A percentile compares a stretch with the other conserved stretches of the same genome.
phyloP scores from a whole-genome alignment of 1,284 basidiomycete species.

The Grifola frondosa region DNA sequence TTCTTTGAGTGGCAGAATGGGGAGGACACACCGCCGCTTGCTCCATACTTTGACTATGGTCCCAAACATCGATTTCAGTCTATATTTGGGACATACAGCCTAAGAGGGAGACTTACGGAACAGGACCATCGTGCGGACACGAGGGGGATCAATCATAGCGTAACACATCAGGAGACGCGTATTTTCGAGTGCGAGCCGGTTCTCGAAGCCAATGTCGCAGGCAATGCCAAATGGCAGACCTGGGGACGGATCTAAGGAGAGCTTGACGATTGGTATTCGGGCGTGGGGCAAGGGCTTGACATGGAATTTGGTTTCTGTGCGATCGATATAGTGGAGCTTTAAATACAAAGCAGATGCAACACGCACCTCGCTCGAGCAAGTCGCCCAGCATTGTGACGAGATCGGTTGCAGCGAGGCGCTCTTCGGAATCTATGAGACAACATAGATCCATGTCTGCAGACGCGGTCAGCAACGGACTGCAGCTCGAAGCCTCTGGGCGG shows the following conservation, averaged over 20 bases:
- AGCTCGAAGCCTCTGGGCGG: slow-evolving; percentile 12
- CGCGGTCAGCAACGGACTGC: slow-evolving; percentile 11
- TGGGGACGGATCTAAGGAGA: slow-evolving; percentile 87
- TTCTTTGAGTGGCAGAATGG: not conserved
- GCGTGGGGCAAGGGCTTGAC: slow-evolving; percentile 97
- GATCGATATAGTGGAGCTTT: slow-evolving; percentile 9
- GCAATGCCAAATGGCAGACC: slow-evolving; percentile 90
- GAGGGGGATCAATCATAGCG: slow-evolving; percentile 93
- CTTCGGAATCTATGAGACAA: slow-evolving; percentile 87
- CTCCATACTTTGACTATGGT: slow-evolving; percentile 95
- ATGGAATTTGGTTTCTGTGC: slow-evolving; percentile 90
- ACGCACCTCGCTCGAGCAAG: slow-evolving; percentile 85
- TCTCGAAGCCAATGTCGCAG: slow-evolving; percentile 99
- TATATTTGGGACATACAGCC: not conserved
- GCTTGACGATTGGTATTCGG: slow-evolving; percentile 97
- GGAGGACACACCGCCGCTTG: slow-evolving; percentile 74
- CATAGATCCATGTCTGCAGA: slow-evolving; percentile 94
- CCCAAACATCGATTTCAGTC: no score
- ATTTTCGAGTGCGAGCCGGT: slow-evolving; percentile 94
- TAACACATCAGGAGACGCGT: slow-evolving; percentile 96
- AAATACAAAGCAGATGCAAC: not conserved
- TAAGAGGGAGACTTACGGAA: slow-evolving; percentile 69
- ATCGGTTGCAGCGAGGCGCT: slow-evolving; percentile 78
- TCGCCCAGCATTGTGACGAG: slow-evolving; percentile 94
- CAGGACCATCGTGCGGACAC: slow-evolving; percentile 91